Conservation (phyloP, 2,329 filamentous ascomycete genomes). For the Pseudofabraea citricarpa region DNA sequence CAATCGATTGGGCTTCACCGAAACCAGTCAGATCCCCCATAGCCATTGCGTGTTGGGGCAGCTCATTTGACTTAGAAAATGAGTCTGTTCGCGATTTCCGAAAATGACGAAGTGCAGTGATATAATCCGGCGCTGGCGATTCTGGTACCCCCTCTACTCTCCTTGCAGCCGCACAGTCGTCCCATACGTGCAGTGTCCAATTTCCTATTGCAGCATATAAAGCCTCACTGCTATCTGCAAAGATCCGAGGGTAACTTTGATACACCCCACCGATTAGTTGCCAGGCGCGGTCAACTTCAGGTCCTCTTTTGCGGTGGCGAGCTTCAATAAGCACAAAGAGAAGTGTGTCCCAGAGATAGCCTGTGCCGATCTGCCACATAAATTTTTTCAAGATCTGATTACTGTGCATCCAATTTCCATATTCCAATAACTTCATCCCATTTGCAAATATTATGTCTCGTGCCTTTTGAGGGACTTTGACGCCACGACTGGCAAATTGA, state of each 20-base stretch:
- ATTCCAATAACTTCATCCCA: constrained; percentile 20
- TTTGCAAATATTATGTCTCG: constrained; percentile 19
- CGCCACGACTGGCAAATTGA: constrained; percentile 8
- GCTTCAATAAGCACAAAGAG: constrained; percentile 27
- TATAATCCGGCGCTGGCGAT: constrained; percentile 16
- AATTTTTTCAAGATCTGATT: constrained; percentile 22
- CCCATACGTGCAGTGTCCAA: constrained; percentile 26
- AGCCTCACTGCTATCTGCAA: constrained; percentile 15
- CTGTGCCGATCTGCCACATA: constrained; percentile 22
- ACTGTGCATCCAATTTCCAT: constrained; percentile 14
- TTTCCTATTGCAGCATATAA: constrained; percentile 24
- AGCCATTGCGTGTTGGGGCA: not conserved
- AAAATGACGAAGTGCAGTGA: constrained; percentile 18
- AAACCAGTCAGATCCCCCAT: not conserved
- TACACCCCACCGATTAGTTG: constrained; percentile 20
- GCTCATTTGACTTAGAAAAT: constrained; percentile 1
- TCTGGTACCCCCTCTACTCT: constrained; percentile 15
- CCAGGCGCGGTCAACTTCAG: constrained; percentile 25
- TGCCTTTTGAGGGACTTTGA: constrained; percentile 14
- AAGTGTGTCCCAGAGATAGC: constrained; percentile 27
- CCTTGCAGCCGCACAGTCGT: constrained; percentile 17
- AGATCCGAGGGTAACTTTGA: constrained; percentile 17
- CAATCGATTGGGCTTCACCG: not conserved
- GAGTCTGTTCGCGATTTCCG: constrained; percentile 6
- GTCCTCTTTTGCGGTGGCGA: constrained; percentile 20